Evolutionary conservation across 2,329 filamentous ascomycete species (phyloP), one percentile per base, ranked within the genome.

Genomic region (Coccinonectria pachysandricola): DNA sequence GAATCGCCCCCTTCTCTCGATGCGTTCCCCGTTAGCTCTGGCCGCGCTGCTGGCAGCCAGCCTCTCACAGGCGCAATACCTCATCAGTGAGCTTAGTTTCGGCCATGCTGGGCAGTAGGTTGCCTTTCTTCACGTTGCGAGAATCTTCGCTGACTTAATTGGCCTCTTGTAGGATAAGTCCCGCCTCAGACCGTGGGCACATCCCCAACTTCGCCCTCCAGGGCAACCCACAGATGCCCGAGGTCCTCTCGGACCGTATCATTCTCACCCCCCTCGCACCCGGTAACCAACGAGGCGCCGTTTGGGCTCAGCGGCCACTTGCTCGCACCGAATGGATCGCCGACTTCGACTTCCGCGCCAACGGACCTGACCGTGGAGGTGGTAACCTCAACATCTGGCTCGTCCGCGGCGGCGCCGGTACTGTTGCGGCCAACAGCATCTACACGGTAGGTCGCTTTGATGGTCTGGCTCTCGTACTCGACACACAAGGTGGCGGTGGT

Each of bases 341-440:
- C 26, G 83, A 93, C 48, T 66, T 96, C 42, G 79, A 91, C 49
- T 95, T 98, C 57, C 75, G 91, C 41, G 83, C 78, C 27, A 84
- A 74, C 35, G 91, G 91, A 6, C 79, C 80, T 37, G 91, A 96
- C 50, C 68, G 83, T 42, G 85, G 78, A 26, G 76, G 79, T 31
- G 91, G 91, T 24, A 95, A 92, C 57, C 63, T 98, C 42, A 88
- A 96, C 56, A 68, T 98, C 46, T 98, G 91, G 91, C 84, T 92
- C 48, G 77, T 73, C 27, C 76, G 74, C 43, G 70, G 82, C 34
- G 80, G 81, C 16, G 60, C 71, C 41, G 57, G 66, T 34, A 62
- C 65, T 15, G 63, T 93, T 29, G 78, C 75, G 29, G 69, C 76
- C 13, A 70, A 73, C 38, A 92, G 83, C 55, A 74, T 94, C 42